Base-by-base conservation (phyloP, 108 stramenopile genomes). In the Fistulifera solaris region DNA sequence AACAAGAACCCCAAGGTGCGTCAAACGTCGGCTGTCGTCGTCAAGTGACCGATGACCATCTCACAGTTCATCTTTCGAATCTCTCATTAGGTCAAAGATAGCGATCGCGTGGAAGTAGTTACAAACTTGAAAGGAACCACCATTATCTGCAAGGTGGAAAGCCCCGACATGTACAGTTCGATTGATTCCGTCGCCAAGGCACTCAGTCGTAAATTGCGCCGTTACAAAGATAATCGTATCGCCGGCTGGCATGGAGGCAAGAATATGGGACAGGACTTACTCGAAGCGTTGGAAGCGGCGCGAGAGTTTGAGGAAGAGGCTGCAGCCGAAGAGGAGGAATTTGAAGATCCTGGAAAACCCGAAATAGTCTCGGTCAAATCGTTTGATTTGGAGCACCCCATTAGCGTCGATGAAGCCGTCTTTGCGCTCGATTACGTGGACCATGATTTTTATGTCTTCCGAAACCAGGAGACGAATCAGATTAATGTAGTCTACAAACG, bases 391-490 rank as follows among this genome's bases (percentile, higher is more conserved):
- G 63, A 74, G 24, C 78, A 70, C 35, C 62, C 84, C 25, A 89
- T 89, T 45, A 71, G 85, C 38, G 62, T 94, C 48, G 65, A 80
- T 43, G 93, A 94, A 56, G 89, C 93, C 14, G 77, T 91, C 41
- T 87, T 90, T 62, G 89, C 89, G 22, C 67, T 94, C 62, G 93
- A 90, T 55, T 90, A 87, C 65, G 72, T 91, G 60, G 93, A 94
- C 58, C 93, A 94, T 54, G 93, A 94, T 62, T 94, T 94, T 59
- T 94, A 89, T 55, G 83, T 91, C 16, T 94, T 86, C 72, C 68
- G 75, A 14, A 76, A 89, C 52, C 83, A 83, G 40, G 85, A 87
- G 52, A 69, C 82, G n/a, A 70, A 68, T 46, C 75, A 87, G 50
- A 58, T 87, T 5, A 83, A 68, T 53, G 85, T 94, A 22, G 83